A percentile compares a stretch with the other conserved stretches of the same genome.
These are phyloP conservation scores for Gloeopeniophorella convolvens DNA, from an alignment of 768 basidiomycete genomes.

Conservation along the genomic window DNA sequence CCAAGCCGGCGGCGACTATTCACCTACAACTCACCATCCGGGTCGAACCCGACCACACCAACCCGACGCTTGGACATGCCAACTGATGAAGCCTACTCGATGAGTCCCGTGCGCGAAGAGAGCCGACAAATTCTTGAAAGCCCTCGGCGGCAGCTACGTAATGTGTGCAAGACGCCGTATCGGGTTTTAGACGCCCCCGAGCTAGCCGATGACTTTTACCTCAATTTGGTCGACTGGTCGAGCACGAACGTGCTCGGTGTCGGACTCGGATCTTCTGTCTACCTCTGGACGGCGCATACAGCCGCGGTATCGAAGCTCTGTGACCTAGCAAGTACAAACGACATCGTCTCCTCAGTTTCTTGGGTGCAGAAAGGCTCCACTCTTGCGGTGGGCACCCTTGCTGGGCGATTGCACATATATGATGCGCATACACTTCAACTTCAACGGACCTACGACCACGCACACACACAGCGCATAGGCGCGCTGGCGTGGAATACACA, in stretches of 20 bases:
- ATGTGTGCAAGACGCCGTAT: conserved; percentile 91
- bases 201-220: conserved; percentile 96
- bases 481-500: conserved; percentile 91
- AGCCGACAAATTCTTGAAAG: conserved; percentile 78
- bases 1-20: conserved; percentile 57
- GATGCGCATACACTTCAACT: conserved; percentile 74
- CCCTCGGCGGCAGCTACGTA: conserved; percentile 73
- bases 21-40: conserved; percentile 55
- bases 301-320: conserved; percentile 89
- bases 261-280: conserved; percentile 86
- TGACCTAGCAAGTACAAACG: conserved; percentile 57
- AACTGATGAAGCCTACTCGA: conserved; percentile 81
- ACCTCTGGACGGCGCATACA: conserved; percentile 95
- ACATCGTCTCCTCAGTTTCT: conserved; percentile 79
- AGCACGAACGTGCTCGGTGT: conserved; percentile 93
- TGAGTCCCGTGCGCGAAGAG: conserved; percentile 82
- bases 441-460: conserved; percentile 76
- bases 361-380: conserved; percentile 94
- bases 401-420: conserved; percentile 87
- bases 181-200: conserved; percentile 96
- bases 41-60: conserved; percentile 47
- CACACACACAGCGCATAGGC: conserved; percentile 86
- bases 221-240: conserved; percentile 97
- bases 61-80: conserved; percentile 69
- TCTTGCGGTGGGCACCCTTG: conserved; percentile 89